These are phyloP conservation scores for Pleurotus tuoliensis DNA, from an alignment of 768 basidiomycete species.

Conservation along the genomic window DNA sequence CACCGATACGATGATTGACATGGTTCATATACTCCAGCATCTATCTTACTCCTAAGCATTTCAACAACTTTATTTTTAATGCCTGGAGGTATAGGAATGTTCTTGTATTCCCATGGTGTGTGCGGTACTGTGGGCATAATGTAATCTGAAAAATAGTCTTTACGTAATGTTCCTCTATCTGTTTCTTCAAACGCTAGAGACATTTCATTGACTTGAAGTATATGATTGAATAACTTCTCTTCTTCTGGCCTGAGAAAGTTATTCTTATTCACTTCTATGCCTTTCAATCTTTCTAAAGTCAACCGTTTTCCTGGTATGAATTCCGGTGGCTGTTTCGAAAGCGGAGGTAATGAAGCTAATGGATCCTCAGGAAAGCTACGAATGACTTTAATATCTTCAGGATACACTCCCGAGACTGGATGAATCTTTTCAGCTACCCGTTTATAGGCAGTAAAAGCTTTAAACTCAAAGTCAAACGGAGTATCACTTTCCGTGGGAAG, in stretches of 20 bases:
- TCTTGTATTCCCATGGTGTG: conserved; percentile 28
- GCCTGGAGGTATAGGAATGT: conserved; percentile 25
- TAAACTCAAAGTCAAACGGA: not conserved
- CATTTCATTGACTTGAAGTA: conserved; percentile 17
- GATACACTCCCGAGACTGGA: conserved; percentile 21
- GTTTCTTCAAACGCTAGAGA: conserved; percentile 21
- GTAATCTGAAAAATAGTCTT: conserved; percentile 20
- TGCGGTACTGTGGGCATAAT: conserved; percentile 29
- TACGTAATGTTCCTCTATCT: conserved; percentile 11
- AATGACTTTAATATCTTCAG: not conserved
- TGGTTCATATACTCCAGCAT: conserved; percentile 27
- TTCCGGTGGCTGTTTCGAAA: conserved; percentile 17
- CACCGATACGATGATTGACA: conserved; percentile 24
- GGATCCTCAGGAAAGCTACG: conserved; percentile 22
- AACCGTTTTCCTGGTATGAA: conserved; percentile 13
- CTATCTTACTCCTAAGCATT: conserved; percentile 27
- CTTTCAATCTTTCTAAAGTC: conserved; percentile 5
- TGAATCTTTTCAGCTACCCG: conserved; percentile 16
- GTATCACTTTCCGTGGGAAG: not conserved
- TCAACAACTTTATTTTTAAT: conserved; percentile 20
- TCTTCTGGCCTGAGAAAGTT: conserved; percentile 21
- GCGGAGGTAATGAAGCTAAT: conserved; percentile 11
- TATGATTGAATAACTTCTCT: conserved; percentile 15
- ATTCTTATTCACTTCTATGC: conserved; percentile 12
- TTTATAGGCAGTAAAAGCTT: conserved; percentile 13